Percentiles rank a stretch among this genome's conserved stretches.
Evolutionary conservation across 2,329 filamentous ascomycete species (phyloP).

Genomic region (Niveomyces coronatus): DNA sequence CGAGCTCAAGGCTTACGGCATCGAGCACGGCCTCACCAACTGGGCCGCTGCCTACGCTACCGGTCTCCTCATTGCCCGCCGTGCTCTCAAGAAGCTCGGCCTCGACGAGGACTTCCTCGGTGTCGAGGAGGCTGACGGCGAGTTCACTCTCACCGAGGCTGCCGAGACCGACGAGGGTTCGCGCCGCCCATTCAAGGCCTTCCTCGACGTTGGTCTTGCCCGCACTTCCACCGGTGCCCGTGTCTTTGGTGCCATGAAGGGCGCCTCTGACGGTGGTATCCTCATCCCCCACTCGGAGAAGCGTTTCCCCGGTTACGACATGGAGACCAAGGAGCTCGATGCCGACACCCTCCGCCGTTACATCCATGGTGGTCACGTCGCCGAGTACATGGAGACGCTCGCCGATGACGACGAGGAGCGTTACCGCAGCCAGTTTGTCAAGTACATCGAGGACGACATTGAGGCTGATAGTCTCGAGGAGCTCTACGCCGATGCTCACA

Average conservation of each 20-base stretch:
- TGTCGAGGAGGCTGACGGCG: slow-evolving; percentile 94
- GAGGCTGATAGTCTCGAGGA: slow-evolving; percentile 97
- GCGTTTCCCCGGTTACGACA: slow-evolving; percentile 98
- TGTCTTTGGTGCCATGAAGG: slow-evolving; percentile 99
- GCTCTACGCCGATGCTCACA: slow-evolving; percentile 88
- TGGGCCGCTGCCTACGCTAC: slow-evolving; percentile 97
- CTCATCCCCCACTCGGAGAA: slow-evolving; percentile 97
- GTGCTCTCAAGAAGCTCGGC: slow-evolving; percentile 92
- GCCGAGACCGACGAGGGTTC: slow-evolving; percentile 81
- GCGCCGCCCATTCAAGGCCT: slow-evolving; percentile 98
- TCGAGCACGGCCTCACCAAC: slow-evolving; percentile 98
- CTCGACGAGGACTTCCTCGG: slow-evolving; percentile 87
- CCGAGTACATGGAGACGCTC: slow-evolving; percentile 99
- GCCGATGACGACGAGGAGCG: slow-evolving; percentile 99
- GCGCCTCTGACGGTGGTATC: slow-evolving; percentile 96
- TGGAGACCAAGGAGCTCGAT: slow-evolving; percentile 96
- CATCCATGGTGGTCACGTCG: slow-evolving; percentile 97
- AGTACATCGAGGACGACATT: slow-evolving; percentile 94
- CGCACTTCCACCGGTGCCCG: slow-evolving; percentile 97
- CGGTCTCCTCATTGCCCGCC: slow-evolving; percentile 93
- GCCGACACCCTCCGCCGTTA: slow-evolving; percentile 96
- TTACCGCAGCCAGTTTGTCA: slow-evolving; percentile 95
- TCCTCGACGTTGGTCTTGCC: slow-evolving; percentile 94
- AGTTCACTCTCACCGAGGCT: slow-evolving; percentile 93
- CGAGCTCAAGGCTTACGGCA: slow-evolving; percentile 96